Evolutionary conservation across 306 rosid genomes (phyloP).

Genomic region (Pyrus pyrifolia): DNA sequence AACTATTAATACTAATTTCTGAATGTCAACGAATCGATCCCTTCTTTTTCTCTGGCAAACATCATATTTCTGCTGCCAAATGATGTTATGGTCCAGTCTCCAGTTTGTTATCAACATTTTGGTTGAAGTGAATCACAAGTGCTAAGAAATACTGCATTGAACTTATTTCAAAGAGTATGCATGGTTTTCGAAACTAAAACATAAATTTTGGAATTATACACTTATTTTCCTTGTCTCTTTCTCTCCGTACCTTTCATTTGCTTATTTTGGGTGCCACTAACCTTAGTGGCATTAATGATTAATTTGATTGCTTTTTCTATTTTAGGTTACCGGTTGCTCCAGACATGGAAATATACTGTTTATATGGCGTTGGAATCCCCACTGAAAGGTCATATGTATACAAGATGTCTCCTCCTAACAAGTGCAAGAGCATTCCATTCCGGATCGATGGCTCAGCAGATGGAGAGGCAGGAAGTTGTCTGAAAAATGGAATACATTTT

Average conservation of each 20-base stretch:
- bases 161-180: too few relatives aligned
- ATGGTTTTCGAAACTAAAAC: not conserved
- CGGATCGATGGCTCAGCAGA: slow-evolving; percentile 42
- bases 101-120: not conserved
- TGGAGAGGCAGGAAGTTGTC: slow-evolving; percentile 31
- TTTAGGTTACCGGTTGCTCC: slow-evolving; percentile 72
- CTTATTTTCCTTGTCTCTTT: not conserved
- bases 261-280: not conserved
- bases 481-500: slow-evolving; percentile 39
- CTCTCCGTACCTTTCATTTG: not conserved
- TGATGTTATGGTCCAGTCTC: not conserved
- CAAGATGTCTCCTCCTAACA: slow-evolving; percentile 38
- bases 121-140: not conserved
- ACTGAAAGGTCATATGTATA: slow-evolving; percentile 49
- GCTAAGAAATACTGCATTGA: not conserved
- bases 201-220: not conserved
- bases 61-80: not conserved
- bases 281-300: slow-evolving; percentile 1
- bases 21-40: not conserved
- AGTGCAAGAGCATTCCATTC: slow-evolving; percentile 51
- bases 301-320: not conserved
- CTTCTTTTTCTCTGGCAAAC: not conserved
- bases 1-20: not conserved
- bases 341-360: slow-evolving; percentile 65
- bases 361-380: slow-evolving; percentile 66